Evolutionary conservation across 2,329 filamentous ascomycete genomes (phyloP), one percentile per base, ranked within the genome.

Genomic region (Aquanectria penicillioides): DNA sequence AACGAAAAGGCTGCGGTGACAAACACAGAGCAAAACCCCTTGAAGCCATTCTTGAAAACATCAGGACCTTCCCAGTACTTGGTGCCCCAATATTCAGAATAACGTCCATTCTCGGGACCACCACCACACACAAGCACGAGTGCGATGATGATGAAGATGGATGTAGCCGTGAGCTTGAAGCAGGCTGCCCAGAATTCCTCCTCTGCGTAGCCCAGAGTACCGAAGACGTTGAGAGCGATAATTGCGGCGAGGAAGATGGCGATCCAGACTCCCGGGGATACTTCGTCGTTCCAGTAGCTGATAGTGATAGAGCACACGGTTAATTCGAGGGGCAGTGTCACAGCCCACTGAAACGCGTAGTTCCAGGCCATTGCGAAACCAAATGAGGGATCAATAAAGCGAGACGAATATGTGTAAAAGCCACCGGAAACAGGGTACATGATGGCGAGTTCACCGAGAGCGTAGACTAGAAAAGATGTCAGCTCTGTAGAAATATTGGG

Each of bases 31-130:
- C 56, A 59, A 43, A 59, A 59, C 17, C 56, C 56, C 34, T 46
- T 34, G 31, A 59, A 90, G 37, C 88, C 88, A 67, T 89, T 85
- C 73, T 89, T 78, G 74, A 91, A 91, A 3, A 78, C 78, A 8
- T 78, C 78, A 2, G 78, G 73, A 4, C 44, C 56, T 2, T 8
- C 9, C 56, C 72, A 74, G 63, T 55, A 52, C 23, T 74, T 71
- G 8, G 75, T 71, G n/a, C 81, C 78, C 67, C 67, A 73, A 66
- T 79, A 81, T n/a, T 76, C 60, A 61, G 73, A 71, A 61, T 80
- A 80, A 18, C 65, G 68, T 25, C 76, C 74, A 18, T 66, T 77
- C 18, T 75, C 75, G 13, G 84, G 83, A 0, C 84, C 84, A 40
- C 84, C 85, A 22, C 85, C 85, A 49, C 77, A 77, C 50, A 86